phyloP scores from a whole-genome alignment of 2,329 filamentous ascomycete species.

The Fusarium compactum region DNA sequence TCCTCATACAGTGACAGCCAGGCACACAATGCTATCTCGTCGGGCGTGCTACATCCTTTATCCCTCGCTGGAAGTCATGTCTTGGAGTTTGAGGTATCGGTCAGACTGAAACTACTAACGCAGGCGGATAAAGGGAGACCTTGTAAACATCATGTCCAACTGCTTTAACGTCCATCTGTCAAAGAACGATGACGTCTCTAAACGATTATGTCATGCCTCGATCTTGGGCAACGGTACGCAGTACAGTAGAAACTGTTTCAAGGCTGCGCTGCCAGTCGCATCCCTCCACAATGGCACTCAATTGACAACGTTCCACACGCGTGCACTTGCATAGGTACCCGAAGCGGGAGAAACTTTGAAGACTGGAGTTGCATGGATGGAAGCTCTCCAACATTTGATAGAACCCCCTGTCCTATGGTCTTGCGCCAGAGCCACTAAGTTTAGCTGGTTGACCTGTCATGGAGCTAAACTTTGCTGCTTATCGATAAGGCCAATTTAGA shows the following conservation, averaged over 20 bases:
- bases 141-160: background rate
- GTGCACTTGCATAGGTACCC: slow-evolving; percentile 24
- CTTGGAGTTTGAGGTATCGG: background rate
- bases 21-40: background rate
- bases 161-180: background rate
- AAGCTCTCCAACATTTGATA: slow-evolving; percentile 18
- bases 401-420: slow-evolving; percentile 19
- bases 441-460: slow-evolving; percentile 12
- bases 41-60: background rate
- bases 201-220: background rate
- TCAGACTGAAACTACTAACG: background rate
- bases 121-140: background rate
- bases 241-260: background rate
- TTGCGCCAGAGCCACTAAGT: slow-evolving; percentile 6
- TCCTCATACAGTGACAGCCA: slow-evolving; percentile 11
- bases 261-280: slow-evolving; percentile 4
- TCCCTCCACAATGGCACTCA: slow-evolving; percentile 2
- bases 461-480: slow-evolving; percentile 29
- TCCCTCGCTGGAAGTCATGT: slow-evolving; percentile 1
- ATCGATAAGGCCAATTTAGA: slow-evolving; percentile 39
- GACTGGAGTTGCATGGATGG: slow-evolving; percentile 17
- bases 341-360: slow-evolving; percentile 17
- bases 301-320: slow-evolving; percentile 21
- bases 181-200: slow-evolving; percentile 15
- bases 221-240: background rate